Evolutionary conservation across 495 filamentous ascomycete species (phyloP).

Genomic region (Penicillium crystallinum): DNA sequence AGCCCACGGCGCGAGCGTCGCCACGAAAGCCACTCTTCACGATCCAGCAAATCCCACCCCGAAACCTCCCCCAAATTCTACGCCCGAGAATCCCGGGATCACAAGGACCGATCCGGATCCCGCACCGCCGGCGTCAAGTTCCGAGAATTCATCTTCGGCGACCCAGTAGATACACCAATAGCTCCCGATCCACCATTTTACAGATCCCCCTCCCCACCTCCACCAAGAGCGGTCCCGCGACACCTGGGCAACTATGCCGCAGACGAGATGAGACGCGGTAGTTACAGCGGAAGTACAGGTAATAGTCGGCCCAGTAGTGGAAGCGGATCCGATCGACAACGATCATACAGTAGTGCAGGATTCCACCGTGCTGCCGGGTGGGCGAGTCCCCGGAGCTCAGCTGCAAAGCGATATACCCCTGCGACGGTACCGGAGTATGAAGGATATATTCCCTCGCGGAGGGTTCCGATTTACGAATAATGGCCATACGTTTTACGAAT

Average conservation of each 20-base stretch:
- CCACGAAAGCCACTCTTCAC: constrained; percentile 11
- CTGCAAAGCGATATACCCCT: constrained; percentile 19
- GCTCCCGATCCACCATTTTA: constrained; percentile 25
- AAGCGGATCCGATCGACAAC: constrained; percentile 23
- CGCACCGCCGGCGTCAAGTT: constrained; percentile 23
- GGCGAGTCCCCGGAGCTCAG: constrained; percentile 14
- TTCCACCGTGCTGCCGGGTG: constrained; percentile 8
- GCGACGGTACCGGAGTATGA: constrained; percentile 12
- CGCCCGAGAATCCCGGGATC: neutral
- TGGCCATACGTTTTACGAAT: neutral
- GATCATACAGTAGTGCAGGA: constrained; percentile 21
- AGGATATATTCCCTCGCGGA: constrained; percentile 11
- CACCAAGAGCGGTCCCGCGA: constrained; percentile 19
- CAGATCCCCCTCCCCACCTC: constrained; percentile 12
- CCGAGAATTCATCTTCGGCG: constrained; percentile 29
- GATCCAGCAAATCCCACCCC: constrained; percentile 14
- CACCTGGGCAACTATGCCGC: constrained; percentile 13
- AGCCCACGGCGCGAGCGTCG: constrained; percentile 14
- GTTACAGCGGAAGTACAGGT: constrained; percentile 20
- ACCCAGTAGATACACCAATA: constrained; percentile 12
- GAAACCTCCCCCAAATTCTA: constrained; percentile 9
- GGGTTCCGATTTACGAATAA: constrained; percentile 16
- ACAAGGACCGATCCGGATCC: constrained; percentile 27
- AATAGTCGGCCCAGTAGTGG: constrained; percentile 22
- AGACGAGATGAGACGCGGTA: constrained; percentile 19